Evolutionary conservation across 331 rosid species (phyloP), one percentile per base, ranked within the genome.

Genomic region (Pyrus hybrid): DNA sequence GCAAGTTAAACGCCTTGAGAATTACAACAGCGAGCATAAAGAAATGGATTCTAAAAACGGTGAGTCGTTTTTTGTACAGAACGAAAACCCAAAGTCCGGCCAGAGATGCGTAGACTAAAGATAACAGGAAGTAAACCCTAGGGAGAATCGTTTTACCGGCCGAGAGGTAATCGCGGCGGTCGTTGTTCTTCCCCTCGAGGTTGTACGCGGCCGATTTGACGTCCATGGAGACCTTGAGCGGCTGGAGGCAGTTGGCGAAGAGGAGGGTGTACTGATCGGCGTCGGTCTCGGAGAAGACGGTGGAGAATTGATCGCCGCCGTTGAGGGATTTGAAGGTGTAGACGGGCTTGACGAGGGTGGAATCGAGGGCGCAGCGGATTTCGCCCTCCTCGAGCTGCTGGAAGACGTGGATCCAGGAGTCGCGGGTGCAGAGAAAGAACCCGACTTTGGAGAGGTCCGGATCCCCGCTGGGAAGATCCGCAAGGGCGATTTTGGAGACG

Each of bases 231-330:
- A 90, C 89, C 73, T 26, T 78, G 8, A 83, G 76, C 6, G 82
- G 85, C 5, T 23, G 68, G 18, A 85, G 70, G 22, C 97, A 93
- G 64, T 93, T 93, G n/a, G 97, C 96, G 68, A 93, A 93, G 63
- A 93, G 88, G 3, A 93, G 91, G 29, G 81, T 87, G 83, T 79
- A 90, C 84, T 93, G 97, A 75, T 93, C 94, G 57, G 97, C 85
- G 20, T 93, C 97, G 70, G 76, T 80, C 75, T 93, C 91, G 20
- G 5, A 2, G 76, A 62, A 90, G 20, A 83, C 66, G 0, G 74
- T 65, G 45, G 30, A 49, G 75, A 83, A 80, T 1, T 57, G n/a
- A 4, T 70, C 77, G 3, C 1, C 32, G 60, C 57, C 79, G 29
- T 77, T 72, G 54, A 86, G 90, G 3, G 72, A 21, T 18, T 79